A percentile compares a stretch with the other conserved stretches of the same genome.
These are phyloP conservation scores for Pneumocystis murina DNA, from an alignment of 1,139 yeast species.

Conservation along the genomic window DNA sequence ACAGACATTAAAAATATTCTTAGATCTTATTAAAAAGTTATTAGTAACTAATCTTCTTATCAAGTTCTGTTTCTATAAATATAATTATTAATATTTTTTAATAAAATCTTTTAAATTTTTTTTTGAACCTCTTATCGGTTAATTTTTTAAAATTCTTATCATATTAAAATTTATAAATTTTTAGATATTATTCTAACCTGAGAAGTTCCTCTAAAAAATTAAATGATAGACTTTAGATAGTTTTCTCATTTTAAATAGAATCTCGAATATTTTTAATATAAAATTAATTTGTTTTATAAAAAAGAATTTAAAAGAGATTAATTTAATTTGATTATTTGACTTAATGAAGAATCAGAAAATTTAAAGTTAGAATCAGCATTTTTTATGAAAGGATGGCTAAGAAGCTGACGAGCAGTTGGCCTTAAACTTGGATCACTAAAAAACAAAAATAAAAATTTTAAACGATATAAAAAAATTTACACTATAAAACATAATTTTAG, in stretches of 20 bases:
- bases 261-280: background rate
- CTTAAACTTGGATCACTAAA: slow-evolving; percentile 51
- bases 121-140: no score
- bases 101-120: no score
- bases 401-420: slow-evolving; percentile 68
- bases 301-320: background rate
- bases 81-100: no score
- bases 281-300: background rate
- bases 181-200: no score
- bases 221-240: no score
- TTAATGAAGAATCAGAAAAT: background rate
- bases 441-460: background rate
- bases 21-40: no score
- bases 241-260: background rate
- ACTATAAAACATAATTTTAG: slow-evolving; percentile 50
- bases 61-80: no score
- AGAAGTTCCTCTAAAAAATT: no score
- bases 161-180: no score
- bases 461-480: background rate
- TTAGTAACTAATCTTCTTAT: no score
- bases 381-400: slow-evolving; percentile 47
- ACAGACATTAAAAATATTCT: background rate
- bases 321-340: background rate
- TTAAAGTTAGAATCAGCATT: background rate
- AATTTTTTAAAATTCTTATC: no score